Percentiles rank a stretch among this genome's conserved stretches.
phyloP scores from a whole-genome alignment of 768 basidiomycete genomes.

The Lactarius sanguifluus region DNA sequence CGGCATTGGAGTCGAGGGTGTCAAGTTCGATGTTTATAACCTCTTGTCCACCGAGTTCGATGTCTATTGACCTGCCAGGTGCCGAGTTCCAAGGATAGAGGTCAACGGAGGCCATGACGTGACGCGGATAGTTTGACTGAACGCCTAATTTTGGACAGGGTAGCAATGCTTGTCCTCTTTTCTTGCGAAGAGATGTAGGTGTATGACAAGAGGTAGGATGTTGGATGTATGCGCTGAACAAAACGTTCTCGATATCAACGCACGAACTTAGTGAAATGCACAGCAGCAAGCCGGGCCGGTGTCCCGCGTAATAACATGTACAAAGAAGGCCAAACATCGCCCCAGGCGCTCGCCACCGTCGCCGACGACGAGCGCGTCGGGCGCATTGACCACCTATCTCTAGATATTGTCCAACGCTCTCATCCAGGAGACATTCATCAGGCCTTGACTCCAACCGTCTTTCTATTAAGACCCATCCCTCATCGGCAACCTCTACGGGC shows the following conservation, averaged over 20 bases:
- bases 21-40: constrained; percentile 89
- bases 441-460: not conserved
- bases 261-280: not conserved
- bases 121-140: not conserved
- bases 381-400: constrained; percentile 21
- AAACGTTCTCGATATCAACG: not conserved
- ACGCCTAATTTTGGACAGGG: not conserved
- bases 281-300: constrained; percentile 19
- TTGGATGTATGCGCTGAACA: not conserved
- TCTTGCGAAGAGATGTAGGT: not conserved
- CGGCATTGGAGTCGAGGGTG: constrained; percentile 75
- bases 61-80: constrained; percentile 52
- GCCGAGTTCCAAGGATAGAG: constrained; percentile 29
- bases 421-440: constrained; percentile 4
- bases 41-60: constrained; percentile 80
- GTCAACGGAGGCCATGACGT: constrained; percentile 15
- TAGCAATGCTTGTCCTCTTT: not conserved
- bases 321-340: constrained; percentile 29
- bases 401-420: constrained; percentile 1
- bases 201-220: not conserved
- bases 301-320: constrained; percentile 8
- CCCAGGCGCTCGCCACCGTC: constrained; percentile 26
- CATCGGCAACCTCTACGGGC: not conserved
- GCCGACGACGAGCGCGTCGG: constrained; percentile 32
- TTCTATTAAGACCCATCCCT: not conserved